A percentile compares a stretch with the other conserved stretches of the same genome.
Conservation (phyloP, 805 yeast species). For the Yamadazyma ubonensis region DNA sequence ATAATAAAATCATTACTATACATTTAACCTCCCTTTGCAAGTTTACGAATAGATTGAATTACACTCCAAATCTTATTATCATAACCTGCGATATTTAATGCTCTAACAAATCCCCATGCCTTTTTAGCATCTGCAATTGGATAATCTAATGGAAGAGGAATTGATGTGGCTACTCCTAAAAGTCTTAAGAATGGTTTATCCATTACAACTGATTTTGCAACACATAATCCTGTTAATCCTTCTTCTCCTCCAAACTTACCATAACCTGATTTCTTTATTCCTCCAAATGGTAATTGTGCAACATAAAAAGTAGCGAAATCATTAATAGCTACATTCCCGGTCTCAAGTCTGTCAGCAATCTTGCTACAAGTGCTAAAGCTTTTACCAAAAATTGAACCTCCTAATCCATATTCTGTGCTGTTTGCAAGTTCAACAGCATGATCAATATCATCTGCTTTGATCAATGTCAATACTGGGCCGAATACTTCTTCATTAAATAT, state of each 20-base stretch:
- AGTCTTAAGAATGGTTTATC: slow-evolving; percentile 68
- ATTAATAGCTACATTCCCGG: slow-evolving; percentile 95
- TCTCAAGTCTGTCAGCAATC: slow-evolving; percentile 61
- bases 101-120: slow-evolving; percentile 87
- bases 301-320: slow-evolving; percentile 97
- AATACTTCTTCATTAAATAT: slow-evolving; percentile 90
- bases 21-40: slow-evolving; percentile 33
- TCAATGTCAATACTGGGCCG: slow-evolving; percentile 84
- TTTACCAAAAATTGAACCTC: slow-evolving; percentile 84
- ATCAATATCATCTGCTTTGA: slow-evolving; percentile 64
- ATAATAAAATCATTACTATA: background rate
- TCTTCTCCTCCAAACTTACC: slow-evolving; percentile 99
- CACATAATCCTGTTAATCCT: slow-evolving; percentile 87
- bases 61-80: slow-evolving; percentile 70
- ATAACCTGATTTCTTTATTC: slow-evolving; percentile 87
- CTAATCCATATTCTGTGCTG: slow-evolving; percentile 84
- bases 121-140: slow-evolving; percentile 78
- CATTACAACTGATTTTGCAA: slow-evolving; percentile 81
- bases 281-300: slow-evolving; percentile 97
- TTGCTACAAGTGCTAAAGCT: slow-evolving; percentile 55
- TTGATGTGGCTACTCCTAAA: slow-evolving; percentile 64
- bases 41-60: slow-evolving; percentile 35
- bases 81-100: slow-evolving; percentile 83
- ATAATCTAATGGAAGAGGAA: slow-evolving; percentile 88
- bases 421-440: slow-evolving; percentile 80